Percentiles rank a stretch among this genome's conserved stretches.
These are phyloP conservation scores for Zasmidium citrigriseum DNA, from an alignment of 2,329 filamentous ascomycete genomes.

Conservation along the genomic window DNA sequence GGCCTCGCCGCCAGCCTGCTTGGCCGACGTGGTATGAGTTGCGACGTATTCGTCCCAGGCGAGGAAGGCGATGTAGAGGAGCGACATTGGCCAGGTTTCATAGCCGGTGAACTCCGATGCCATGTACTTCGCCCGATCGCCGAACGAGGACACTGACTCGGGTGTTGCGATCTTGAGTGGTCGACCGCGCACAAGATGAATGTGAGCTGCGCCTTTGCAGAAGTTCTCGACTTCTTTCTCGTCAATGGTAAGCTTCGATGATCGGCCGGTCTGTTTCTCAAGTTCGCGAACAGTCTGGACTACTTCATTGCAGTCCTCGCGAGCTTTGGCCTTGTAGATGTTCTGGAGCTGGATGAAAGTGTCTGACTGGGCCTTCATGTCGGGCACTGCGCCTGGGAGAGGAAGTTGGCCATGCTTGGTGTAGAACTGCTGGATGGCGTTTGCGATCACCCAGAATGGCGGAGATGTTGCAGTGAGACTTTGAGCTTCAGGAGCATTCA, in stretches of 20 bases:
- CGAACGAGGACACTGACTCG: constrained; percentile 37
- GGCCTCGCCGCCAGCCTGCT: constrained; percentile 36
- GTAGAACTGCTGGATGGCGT: constrained; percentile 77
- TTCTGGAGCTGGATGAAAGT: constrained; percentile 90
- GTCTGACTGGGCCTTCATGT: constrained; percentile 94
- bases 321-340: constrained; percentile 87
- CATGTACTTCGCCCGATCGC: constrained; percentile 52
- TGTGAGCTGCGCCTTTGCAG: constrained; percentile 92
- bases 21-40: constrained; percentile 36
- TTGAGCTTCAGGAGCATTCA: constrained; percentile 67
- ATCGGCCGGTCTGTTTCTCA: constrained; percentile 51
- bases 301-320: constrained; percentile 75
- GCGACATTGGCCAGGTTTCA: constrained; percentile 48
- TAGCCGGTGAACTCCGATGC: constrained; percentile 42
- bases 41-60: constrained; percentile 51
- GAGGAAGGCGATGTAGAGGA: constrained; percentile 53
- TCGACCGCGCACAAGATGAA: constrained; percentile 77
- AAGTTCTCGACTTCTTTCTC: constrained; percentile 81
- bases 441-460: constrained; percentile 86
- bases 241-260: constrained; percentile 52
- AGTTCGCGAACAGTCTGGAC: constrained; percentile 61
- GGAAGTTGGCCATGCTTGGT: constrained; percentile 72
- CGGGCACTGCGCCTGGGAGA: constrained; percentile 82
- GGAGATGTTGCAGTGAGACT: constrained; percentile 51
- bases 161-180: constrained; percentile 51